Conservation (phyloP, 2,329 filamentous ascomycete genomes). For the Cercospora nicotianae region DNA sequence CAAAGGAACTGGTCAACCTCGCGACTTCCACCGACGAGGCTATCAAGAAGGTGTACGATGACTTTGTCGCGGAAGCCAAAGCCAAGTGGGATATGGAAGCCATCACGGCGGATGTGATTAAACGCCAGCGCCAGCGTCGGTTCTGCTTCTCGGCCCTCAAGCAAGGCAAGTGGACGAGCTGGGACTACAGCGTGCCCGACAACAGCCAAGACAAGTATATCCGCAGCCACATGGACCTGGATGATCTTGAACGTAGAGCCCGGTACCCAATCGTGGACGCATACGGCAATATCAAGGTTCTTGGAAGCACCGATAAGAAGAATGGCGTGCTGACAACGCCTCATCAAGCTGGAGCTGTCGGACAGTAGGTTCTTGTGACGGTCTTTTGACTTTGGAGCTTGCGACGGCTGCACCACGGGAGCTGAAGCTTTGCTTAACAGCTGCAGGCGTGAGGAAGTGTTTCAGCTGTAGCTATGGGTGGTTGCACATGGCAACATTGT, state of each 20-base stretch:
- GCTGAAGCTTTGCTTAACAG: background rate
- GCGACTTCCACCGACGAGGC: constrained; percentile 46
- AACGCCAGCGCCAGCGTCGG: constrained; percentile 74
- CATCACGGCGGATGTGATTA: constrained; percentile 72
- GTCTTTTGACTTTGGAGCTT: constrained; percentile 4
- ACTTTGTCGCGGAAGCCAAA: constrained; percentile 72
- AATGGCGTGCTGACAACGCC: constrained; percentile 29
- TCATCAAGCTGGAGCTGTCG: constrained; percentile 38
- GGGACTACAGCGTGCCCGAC: constrained; percentile 79
- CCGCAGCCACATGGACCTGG: constrained; percentile 75
- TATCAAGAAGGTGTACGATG: constrained; percentile 48
- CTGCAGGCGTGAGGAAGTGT: constrained; percentile 11
- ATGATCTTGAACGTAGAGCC: constrained; percentile 75
- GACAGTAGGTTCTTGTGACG: constrained; percentile 31
- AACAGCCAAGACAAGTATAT: constrained; percentile 71
- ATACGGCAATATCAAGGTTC: constrained; percentile 39
- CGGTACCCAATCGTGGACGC: constrained; percentile 63
- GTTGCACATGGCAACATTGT: background rate
- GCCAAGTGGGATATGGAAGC: constrained; percentile 76
- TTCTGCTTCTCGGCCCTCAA: constrained; percentile 79
- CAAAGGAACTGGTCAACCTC: constrained; percentile 74
- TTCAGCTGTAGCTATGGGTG: background rate
- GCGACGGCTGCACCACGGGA: background rate
- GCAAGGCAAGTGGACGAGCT: constrained; percentile 72
- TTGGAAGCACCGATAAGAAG: constrained; percentile 30